Conservation (phyloP, 2,329 filamentous ascomycete species). For the Verruconis gallopava region DNA sequence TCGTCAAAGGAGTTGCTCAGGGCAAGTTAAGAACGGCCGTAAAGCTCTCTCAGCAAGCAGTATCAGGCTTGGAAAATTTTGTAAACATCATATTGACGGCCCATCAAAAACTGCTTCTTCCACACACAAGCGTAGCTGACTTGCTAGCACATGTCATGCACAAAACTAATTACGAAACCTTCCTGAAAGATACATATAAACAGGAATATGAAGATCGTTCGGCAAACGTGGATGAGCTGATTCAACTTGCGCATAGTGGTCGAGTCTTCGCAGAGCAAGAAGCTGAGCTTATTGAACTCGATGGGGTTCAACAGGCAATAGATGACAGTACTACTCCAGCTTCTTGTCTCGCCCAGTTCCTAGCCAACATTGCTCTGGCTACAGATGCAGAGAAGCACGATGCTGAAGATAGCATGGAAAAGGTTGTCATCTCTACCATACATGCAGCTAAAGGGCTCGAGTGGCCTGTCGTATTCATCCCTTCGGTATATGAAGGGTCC, state of each 20-base stretch:
- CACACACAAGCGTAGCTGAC: conserved; percentile 28
- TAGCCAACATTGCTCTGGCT: conserved; percentile 83
- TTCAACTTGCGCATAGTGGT: conserved; percentile 66
- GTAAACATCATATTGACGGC: conserved; percentile 47
- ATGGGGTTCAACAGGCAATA: conserved; percentile 52
- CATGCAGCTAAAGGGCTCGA: conserved; percentile 93
- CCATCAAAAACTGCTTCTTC: conserved; percentile 39
- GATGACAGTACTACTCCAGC: conserved; percentile 31
- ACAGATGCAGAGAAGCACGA: conserved; percentile 59
- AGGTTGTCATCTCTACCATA: conserved; percentile 81
- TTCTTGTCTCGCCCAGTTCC: conserved; percentile 61
- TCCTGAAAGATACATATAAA: conserved; percentile 53
- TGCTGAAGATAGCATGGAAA: conserved; percentile 38
- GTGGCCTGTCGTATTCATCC: conserved; percentile 92
- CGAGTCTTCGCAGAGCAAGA: conserved; percentile 31
- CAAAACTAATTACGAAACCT: conserved; percentile 60
- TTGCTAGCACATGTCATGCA: conserved; percentile 46
- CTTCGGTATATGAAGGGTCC: conserved; percentile 76
- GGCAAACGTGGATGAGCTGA: conserved; percentile 83
- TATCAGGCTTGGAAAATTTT: conserved; percentile 45
- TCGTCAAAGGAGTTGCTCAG: conserved; percentile 49
- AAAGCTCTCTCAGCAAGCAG: conserved; percentile 41
- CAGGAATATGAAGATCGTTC: conserved; percentile 69
- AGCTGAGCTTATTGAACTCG: conserved; percentile 50
- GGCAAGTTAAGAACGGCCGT: conserved; percentile 38